A percentile compares a stretch with the other conserved stretches of the same genome.
These are phyloP conservation scores for Starmerella tilneyi DNA, from an alignment of 805 yeast species.

Conservation along the genomic window DNA sequence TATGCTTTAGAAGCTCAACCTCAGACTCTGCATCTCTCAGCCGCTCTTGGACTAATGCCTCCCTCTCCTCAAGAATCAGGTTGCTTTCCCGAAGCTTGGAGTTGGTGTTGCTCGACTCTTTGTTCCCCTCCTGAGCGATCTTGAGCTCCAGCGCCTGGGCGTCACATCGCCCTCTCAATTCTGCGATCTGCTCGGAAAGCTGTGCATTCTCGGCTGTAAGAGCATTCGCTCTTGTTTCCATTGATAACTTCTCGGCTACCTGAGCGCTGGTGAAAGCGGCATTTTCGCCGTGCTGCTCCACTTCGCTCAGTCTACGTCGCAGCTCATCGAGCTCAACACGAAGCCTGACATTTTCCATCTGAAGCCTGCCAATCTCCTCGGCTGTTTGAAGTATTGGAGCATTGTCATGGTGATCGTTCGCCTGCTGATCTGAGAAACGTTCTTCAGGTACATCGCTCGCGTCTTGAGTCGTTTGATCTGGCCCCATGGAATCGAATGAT, in stretches of 20 bases:
- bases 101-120: no score
- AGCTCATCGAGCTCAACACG: constrained; percentile 4
- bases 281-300: no score
- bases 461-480: neutral
- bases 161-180: no score
- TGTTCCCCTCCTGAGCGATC: no score
- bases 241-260: no score
- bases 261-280: no score
- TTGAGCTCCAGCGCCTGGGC: no score
- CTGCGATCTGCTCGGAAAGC: no score
- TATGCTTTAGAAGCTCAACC: neutral
- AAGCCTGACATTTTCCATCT: constrained; percentile 1
- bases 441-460: neutral
- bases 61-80: neutral
- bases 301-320: neutral
- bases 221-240: no score
- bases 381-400: neutral
- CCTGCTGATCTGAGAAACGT: neutral
- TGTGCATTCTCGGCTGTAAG: no score
- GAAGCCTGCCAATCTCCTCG: constrained; percentile 2
- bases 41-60: neutral
- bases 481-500: constrained; percentile 5
- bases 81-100: no score
- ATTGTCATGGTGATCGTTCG: neutral
- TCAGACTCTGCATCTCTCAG: neutral